Percentiles rank a stretch among this genome's conserved stretches.
Conservation (phyloP, 2,329 filamentous ascomycete genomes). For the Magnaporthiopsis poae region DNA sequence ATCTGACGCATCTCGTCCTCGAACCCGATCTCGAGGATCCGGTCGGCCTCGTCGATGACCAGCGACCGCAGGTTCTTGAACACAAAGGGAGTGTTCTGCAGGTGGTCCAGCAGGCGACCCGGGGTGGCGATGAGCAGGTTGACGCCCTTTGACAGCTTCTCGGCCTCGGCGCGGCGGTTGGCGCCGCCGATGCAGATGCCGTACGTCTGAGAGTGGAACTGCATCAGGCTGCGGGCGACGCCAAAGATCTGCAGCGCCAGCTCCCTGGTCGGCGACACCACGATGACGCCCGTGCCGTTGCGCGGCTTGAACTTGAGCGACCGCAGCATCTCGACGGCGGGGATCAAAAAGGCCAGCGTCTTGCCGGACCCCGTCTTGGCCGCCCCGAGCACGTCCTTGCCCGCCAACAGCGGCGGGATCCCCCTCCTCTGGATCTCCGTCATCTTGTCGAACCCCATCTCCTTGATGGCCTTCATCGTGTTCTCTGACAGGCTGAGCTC, state of each 20-base stretch:
- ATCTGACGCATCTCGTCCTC: constrained; percentile 98
- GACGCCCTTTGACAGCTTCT: constrained; percentile 88
- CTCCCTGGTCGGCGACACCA: constrained; percentile 88
- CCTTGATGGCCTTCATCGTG: constrained; percentile 75
- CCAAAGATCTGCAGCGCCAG: constrained; percentile 92
- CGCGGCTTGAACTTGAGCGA: constrained; percentile 87
- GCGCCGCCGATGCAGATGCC: constrained; percentile 75
- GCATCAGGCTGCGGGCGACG: constrained; percentile 86
- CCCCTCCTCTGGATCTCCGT: constrained; percentile 84
- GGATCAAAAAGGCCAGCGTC: constrained; percentile 86
- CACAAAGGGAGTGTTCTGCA: constrained; percentile 83
- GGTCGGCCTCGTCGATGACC: constrained; percentile 92
- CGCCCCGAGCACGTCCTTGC: constrained; percentile 80
- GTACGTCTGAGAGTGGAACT: constrained; percentile 79
- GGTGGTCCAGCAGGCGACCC: constrained; percentile 81
- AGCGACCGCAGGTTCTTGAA: constrained; percentile 90
- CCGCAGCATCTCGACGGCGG: constrained; percentile 84
- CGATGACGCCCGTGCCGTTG: constrained; percentile 84
- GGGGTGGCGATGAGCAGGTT: constrained; percentile 92
- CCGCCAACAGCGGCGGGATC: constrained; percentile 80
- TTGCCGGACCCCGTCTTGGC: constrained; percentile 91
- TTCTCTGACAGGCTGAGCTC: constrained; percentile 80
- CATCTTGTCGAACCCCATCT: constrained; percentile 92
- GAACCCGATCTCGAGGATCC: constrained; percentile 93
- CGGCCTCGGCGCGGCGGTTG: constrained; percentile 79